phyloP scores from a whole-genome alignment of 2,329 filamentous ascomycete species.

The Sporothrix dimorphospora region DNA sequence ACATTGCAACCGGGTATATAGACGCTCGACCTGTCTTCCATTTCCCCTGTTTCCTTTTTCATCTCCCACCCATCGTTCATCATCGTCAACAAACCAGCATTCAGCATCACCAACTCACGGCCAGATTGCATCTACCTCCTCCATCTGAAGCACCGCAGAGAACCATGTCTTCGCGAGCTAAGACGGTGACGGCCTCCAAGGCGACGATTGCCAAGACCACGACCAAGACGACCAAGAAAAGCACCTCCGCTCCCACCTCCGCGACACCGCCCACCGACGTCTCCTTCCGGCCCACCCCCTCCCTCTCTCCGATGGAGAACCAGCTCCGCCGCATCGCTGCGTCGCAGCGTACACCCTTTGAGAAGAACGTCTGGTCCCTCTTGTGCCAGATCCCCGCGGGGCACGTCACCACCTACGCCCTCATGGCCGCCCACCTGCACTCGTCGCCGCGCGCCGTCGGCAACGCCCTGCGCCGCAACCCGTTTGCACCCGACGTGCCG shows the following conservation, averaged over 20 bases:
- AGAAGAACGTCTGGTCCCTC: conserved; percentile 68
- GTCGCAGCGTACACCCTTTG: conserved; percentile 55
- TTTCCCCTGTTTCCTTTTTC: too few relatives aligned
- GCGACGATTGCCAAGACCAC: background rate
- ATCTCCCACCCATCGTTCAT: background rate
- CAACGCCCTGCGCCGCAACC: conserved; percentile 75
- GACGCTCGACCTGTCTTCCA: background rate
- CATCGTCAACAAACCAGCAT: background rate
- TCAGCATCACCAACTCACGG: background rate
- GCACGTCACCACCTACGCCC: conserved; percentile 75
- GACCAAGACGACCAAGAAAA: background rate
- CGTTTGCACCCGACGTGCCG: conserved; percentile 79
- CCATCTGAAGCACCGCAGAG: background rate
- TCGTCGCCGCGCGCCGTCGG: conserved; percentile 78
- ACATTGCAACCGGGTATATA: background rate
- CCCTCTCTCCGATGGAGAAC: conserved; percentile 39
- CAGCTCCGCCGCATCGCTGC: conserved; percentile 52
- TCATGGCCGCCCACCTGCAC: conserved; percentile 66
- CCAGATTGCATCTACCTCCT: background rate
- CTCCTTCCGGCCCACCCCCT: background rate
- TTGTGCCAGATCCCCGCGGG: conserved; percentile 78
- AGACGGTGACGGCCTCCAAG: background rate
- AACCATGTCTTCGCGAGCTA: background rate
- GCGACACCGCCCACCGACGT: background rate
- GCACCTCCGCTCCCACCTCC: too few relatives aligned